These are phyloP conservation scores for Bigelowiella natans DNA, from an alignment of 78 protist genomes.

Conservation along the genomic window DNA sequence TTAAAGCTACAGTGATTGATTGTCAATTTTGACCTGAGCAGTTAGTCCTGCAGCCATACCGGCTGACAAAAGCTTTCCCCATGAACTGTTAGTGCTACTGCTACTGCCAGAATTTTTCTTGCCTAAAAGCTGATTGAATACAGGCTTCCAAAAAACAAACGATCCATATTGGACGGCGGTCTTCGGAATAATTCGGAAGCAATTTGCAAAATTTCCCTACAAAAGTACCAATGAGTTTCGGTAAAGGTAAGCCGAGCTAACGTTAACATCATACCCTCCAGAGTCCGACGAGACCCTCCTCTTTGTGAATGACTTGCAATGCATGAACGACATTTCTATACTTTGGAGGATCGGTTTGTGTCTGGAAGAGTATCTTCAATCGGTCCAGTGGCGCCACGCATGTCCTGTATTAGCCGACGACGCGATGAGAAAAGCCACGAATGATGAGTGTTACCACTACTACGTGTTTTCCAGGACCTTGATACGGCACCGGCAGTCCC, in stretches of 20 bases:
- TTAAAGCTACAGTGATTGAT: no score
- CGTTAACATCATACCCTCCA: neutral
- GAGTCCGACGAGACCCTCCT: neutral
- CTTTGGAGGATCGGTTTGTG: neutral
- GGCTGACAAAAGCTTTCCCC: neutral
- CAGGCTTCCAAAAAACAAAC: neutral
- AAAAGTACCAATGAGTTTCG: no score
- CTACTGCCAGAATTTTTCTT: no score
- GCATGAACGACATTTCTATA: neutral
- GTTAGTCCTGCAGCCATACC: neutral
- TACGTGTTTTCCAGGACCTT: neutral
- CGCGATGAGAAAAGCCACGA: no score
- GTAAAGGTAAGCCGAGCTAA: no score
- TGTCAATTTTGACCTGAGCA: no score
- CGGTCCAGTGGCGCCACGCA: neutral
- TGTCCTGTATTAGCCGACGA: no score
- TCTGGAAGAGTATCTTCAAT: neutral
- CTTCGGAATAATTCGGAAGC: neutral
- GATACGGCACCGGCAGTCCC: neutral
- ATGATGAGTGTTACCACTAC: no score
- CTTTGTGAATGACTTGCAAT: neutral
- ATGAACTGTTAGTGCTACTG: no score
- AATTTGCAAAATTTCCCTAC: neutral
- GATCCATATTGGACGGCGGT: neutral
- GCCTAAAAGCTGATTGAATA: neutral